Evolutionary conservation across 371 early-diverging fungal genomes (phyloP).

Genomic region (Mucor plumbeus): DNA sequence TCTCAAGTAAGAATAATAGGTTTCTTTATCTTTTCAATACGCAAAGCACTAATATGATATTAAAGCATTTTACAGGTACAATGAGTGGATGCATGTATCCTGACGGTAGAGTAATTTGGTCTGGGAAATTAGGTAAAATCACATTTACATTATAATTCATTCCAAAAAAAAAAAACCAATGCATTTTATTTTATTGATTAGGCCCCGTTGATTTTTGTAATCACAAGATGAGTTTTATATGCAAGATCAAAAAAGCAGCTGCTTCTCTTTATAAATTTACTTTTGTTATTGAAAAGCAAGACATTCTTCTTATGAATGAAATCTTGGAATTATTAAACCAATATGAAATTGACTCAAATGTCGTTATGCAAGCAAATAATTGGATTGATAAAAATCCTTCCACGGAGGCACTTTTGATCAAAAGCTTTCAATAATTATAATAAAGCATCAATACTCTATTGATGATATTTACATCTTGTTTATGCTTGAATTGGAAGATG

Average conservation of each 20-base stretch:
- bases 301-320: background rate
- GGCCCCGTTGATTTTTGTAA: background rate
- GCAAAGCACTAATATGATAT: background rate
- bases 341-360: constrained; percentile 4
- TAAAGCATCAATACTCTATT: background rate
- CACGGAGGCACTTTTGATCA: background rate
- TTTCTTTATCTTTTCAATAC: background rate
- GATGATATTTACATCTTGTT: too few species aligned
- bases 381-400: background rate
- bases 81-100: constrained; percentile 25
- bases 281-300: constrained; percentile 3
- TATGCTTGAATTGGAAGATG: too few species aligned
- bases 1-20: constrained; percentile 12
- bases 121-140: constrained; percentile 12
- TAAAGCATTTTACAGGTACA: constrained; percentile 28
- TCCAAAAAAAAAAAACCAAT: too few species aligned
- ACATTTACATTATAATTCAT: background rate
- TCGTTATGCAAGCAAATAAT: background rate
- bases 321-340: background rate
- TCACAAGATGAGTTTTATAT: constrained; percentile 5
- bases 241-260: background rate
- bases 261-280: background rate
- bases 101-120: constrained; percentile 20
- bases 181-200: background rate
- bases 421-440: too few species aligned